Base-by-base conservation (phyloP, 306 rosid species). In the Cucumis hystrix region DNA sequence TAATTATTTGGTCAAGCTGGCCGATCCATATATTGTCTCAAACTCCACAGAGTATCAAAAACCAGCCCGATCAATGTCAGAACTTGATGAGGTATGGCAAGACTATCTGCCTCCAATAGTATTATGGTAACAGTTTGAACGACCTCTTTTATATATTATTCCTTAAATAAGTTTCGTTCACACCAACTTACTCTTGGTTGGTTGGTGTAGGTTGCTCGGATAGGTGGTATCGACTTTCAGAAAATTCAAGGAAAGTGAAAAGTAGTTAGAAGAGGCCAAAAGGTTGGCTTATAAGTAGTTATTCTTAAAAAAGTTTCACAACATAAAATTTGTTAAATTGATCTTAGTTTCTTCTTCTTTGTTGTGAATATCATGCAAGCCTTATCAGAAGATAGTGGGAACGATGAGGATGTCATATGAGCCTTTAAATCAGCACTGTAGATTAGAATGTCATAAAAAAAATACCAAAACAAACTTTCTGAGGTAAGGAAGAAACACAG, bases 21-120 rank as follows among this genome's bases (percentile, higher is more conserved):
- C 96, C 62, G 97, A 95, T 80, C 97, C 99, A 14, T 96, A 92
- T 33, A 54, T 92, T 4, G 92, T 90, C 40, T 88, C 96, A 39
- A 89, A 95, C 84, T 97, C 88, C 49, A 87, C 81, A 10, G 99
- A 92, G 78, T 95, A 95, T 84, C 97, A 95, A 86, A 95, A 89
- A 80, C 78, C 92, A 68, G 99, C 99, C n/a, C 99, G 92, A 55
- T 95, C 99, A 5, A 83, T 95, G 81, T 39, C 97, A 1, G 99
- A 95, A 64, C 99, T 95, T 13, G 92, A 92, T 18, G 93, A 80
- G 96, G 99, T 95, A 75, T 68, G 57, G 28, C 64, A 25, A 18
- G 21, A 59, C 79, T 20, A 33, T 77, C 77, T 39, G 33, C 7
- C 73, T 69, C 39, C 69, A 77, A 6, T 74, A 30, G 4, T 52